Evolutionary conservation across 176 grass and related monocot species (phyloP).

Genomic region (Aechmea fasciata): DNA sequence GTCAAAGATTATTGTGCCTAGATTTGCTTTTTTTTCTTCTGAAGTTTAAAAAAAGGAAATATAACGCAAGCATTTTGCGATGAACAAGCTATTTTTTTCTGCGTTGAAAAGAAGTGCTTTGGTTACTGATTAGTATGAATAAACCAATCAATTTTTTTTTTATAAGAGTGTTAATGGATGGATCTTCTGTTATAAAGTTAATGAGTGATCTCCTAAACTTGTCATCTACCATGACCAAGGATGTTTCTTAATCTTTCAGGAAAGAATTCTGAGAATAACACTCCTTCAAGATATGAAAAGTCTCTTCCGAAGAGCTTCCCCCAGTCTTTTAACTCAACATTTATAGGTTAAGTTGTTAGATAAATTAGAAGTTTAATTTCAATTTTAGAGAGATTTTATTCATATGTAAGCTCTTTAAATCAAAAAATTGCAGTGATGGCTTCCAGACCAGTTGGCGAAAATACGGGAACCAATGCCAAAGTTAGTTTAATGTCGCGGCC

Average conservation of each 20-base stretch:
- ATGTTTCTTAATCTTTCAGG: slow-evolving; percentile 10
- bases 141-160: too few species aligned
- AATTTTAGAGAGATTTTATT: slow-evolving; percentile 1
- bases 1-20: slow-evolving; percentile 9
- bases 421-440: slow-evolving; percentile 10
- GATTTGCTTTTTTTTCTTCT: too few species aligned
- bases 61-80: too few species aligned
- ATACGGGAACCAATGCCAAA: slow-evolving; percentile 7
- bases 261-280: slow-evolving; percentile 21
- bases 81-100: background rate
- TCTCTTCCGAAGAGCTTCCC: slow-evolving; percentile 3
- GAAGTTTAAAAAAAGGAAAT: too few species aligned
- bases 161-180: background rate
- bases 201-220: background rate
- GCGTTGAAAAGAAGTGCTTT: background rate
- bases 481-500: slow-evolving; percentile 21
- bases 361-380: background rate
- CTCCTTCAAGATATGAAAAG: slow-evolving; percentile 12
- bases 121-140: background rate
- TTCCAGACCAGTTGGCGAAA: slow-evolving; percentile 3
- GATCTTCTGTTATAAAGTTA: background rate
- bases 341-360: slow-evolving; percentile 6
- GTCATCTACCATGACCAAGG: background rate
- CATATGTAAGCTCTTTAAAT: background rate
- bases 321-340: slow-evolving; percentile 6